Conservation (phyloP, 805 yeast genomes). For the Wickerhamomyces rabaulensis region DNA sequence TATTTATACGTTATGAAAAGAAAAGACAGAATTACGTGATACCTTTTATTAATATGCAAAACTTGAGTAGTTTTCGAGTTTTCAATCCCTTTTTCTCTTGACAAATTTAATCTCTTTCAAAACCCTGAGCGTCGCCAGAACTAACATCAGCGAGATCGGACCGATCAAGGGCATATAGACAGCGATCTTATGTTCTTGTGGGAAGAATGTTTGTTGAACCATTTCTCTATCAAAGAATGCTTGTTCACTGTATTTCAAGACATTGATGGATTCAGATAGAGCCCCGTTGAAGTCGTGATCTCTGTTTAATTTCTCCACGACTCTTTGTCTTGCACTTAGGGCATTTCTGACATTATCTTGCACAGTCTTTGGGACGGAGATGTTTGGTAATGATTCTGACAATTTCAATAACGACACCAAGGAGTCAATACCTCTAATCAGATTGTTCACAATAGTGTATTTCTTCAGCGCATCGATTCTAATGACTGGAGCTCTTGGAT, state of each 20-base stretch:
- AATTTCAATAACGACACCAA: conserved; percentile 68
- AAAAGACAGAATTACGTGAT: not conserved
- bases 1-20: not conserved
- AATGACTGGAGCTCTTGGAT: conserved; percentile 53
- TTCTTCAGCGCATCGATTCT: conserved; percentile 67
- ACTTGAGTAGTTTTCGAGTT: too few species aligned
- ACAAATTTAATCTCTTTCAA: conserved; percentile 31
- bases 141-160: conserved; percentile 66
- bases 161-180: conserved; percentile 89
- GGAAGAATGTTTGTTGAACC: conserved; percentile 93
- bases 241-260: conserved; percentile 34
- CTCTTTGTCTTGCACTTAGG: conserved; percentile 31
- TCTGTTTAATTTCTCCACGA: conserved; percentile 23
- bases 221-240: conserved; percentile 93
- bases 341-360: conserved; percentile 50
- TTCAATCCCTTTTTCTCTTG: conserved; percentile 13
- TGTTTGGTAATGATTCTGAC: conserved; percentile 63
- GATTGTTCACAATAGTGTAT: conserved; percentile 49
- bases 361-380: conserved; percentile 78
- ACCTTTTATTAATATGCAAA: not conserved
- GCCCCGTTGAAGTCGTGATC: conserved; percentile 42
- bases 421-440: conserved; percentile 60
- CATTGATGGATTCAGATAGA: conserved; percentile 46
- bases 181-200: conserved; percentile 93
- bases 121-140: conserved; percentile 45